phyloP scores from a whole-genome alignment of 352 stramenopile species.

The Phytophthora ramorum region DNA sequence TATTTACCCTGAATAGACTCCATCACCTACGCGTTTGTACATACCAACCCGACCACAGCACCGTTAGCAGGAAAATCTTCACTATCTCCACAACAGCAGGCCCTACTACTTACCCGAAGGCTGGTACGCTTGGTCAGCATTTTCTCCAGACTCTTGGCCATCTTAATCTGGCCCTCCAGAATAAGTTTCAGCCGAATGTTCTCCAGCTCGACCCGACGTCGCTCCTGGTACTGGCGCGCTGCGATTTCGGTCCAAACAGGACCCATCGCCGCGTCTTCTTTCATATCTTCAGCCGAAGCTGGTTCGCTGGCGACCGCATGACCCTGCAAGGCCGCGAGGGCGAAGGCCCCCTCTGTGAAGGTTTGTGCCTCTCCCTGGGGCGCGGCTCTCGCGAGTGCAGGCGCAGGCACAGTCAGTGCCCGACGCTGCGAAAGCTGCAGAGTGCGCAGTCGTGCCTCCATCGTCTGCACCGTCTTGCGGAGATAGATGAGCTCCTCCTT shows the following conservation, averaged over 20 bases:
- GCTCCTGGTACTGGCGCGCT: slow-evolving; percentile 56
- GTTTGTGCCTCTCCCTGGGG: slow-evolving; percentile 23
- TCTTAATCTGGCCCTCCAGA: slow-evolving; percentile 58
- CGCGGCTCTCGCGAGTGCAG: slow-evolving; percentile 17
- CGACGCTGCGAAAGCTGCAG: slow-evolving; percentile 48
- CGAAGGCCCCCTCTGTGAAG: slow-evolving; percentile 29
- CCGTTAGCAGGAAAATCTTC: slow-evolving; percentile 27
- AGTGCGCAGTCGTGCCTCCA: slow-evolving; percentile 48
- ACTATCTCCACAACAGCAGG: background rate
- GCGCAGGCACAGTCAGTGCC: slow-evolving; percentile 20
- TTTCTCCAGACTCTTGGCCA: slow-evolving; percentile 59
- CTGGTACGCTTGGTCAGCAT: slow-evolving; percentile 64
- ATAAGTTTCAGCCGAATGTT: slow-evolving; percentile 65
- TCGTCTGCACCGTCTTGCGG: slow-evolving; percentile 60
- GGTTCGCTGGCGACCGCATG: slow-evolving; percentile 23
- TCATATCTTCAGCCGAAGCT: slow-evolving; percentile 27
- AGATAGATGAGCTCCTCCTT: slow-evolving; percentile 79
- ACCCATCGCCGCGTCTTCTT: slow-evolving; percentile 43
- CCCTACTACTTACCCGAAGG: slow-evolving; percentile 35
- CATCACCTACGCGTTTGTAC: slow-evolving; percentile 41
- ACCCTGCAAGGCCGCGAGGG: slow-evolving; percentile 29
- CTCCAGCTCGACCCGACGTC: slow-evolving; percentile 55
- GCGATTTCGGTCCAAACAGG: slow-evolving; percentile 64
- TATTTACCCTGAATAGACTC: slow-evolving; percentile 60
- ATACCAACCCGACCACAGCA: slow-evolving; percentile 34